Percentiles rank a stretch among this genome's conserved stretches.
These are phyloP conservation scores for Hanseniaspora valbyensis DNA, from an alignment of 805 yeast genomes.

Conservation along the genomic window DNA sequence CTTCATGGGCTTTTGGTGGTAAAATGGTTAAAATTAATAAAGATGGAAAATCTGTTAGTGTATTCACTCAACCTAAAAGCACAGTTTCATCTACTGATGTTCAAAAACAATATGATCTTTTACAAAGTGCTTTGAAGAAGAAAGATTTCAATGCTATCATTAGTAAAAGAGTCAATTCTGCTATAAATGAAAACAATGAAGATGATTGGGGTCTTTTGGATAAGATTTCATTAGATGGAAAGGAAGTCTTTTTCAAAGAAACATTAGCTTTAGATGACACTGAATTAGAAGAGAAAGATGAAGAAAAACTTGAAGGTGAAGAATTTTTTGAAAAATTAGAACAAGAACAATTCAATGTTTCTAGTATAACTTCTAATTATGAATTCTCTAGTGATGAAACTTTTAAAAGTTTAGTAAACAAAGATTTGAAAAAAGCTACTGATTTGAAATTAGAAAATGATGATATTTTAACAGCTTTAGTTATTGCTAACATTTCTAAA, in stretches of 20 bases:
- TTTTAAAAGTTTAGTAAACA: conserved; percentile 43
- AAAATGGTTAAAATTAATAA: conserved; percentile 52
- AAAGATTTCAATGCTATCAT: conserved; percentile 46
- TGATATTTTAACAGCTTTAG: conserved; percentile 60
- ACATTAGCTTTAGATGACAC: conserved; percentile 33
- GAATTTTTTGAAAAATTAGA: conserved; percentile 32
- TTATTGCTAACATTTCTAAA: conserved; percentile 61
- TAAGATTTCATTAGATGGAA: conserved; percentile 42
- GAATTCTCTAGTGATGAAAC: conserved; percentile 33
- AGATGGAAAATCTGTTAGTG: conserved; percentile 33
- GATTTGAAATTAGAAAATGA: conserved; percentile 52
- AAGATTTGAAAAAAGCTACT: conserved; percentile 58
- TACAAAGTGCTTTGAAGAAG: conserved; percentile 47
- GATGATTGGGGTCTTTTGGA: conserved; percentile 59
- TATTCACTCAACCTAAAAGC: conserved; percentile 32
- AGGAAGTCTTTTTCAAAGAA: conserved; percentile 38
- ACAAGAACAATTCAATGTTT: conserved; percentile 33
- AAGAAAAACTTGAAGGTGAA: conserved; percentile 28
- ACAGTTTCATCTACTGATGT: conserved; percentile 30
- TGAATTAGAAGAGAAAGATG: conserved; percentile 21
- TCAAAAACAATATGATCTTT: conserved; percentile 22
- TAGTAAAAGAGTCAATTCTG: conserved; percentile 39
- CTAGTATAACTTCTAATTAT: conserved; percentile 41
- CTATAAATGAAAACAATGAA: conserved; percentile 33
- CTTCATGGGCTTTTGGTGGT: conserved; percentile 85